These are phyloP conservation scores for Alternaria viburni DNA, from an alignment of 2,329 filamentous ascomycete species.

Conservation along the genomic window DNA sequence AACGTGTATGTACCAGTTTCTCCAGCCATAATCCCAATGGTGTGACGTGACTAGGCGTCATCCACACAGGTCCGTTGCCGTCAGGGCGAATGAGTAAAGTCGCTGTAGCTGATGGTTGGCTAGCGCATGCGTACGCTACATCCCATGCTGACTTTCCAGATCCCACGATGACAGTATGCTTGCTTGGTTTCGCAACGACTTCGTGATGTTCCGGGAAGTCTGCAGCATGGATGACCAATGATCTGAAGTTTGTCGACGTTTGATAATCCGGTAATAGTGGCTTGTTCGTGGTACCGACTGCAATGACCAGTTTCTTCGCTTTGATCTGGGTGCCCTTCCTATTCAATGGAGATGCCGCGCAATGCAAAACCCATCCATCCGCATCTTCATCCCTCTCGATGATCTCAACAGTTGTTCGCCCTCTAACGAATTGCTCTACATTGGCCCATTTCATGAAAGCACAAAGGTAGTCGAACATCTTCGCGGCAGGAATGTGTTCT, in stretches of 20 bases:
- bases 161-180: conserved; percentile 60
- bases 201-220: conserved; percentile 55
- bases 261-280: conserved; percentile 61
- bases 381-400: conserved; percentile 52
- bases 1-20: conserved; percentile 69
- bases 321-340: conserved; percentile 39
- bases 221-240: conserved; percentile 64
- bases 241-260: conserved; percentile 58
- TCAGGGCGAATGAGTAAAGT: conserved; percentile 64
- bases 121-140: conserved; percentile 64
- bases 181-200: conserved; percentile 46
- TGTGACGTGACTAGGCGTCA: conserved; percentile 67
- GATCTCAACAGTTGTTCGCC: conserved; percentile 59
- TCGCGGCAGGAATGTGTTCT: conserved; percentile 65
- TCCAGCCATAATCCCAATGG: conserved; percentile 73
- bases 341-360: background rate
- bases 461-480: conserved; percentile 62
- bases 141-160: conserved; percentile 70
- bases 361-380: conserved; percentile 28
- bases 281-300: conserved; percentile 66
- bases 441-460: conserved; percentile 51
- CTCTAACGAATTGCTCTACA: conserved; percentile 56
- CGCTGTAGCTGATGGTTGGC: conserved; percentile 53
- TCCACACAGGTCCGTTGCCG: conserved; percentile 67
- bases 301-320: conserved; percentile 63